A percentile compares a stretch with the other conserved stretches of the same genome.
These are phyloP conservation scores for Colletotrichum higginsianum DNA, from an alignment of 2,329 filamentous ascomycete species.

Conservation along the genomic window DNA sequence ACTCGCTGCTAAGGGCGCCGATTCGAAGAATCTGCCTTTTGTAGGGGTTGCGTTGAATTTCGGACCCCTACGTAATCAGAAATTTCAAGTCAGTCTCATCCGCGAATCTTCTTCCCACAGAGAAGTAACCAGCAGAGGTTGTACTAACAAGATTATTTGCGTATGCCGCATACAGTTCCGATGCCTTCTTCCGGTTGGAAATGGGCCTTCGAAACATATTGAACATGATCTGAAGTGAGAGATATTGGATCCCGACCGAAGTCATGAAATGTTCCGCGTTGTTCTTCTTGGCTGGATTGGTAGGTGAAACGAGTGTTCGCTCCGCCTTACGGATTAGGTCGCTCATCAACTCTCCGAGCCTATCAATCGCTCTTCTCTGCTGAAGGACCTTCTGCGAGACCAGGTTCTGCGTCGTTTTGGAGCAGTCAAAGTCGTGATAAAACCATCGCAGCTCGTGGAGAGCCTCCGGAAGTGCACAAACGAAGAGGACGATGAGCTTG, in stretches of 20 bases:
- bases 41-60: slow-evolving; percentile 24
- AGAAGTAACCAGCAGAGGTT: not conserved
- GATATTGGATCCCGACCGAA: slow-evolving; percentile 18
- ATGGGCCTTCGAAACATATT: slow-evolving; percentile 29
- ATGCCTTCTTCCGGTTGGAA: slow-evolving; percentile 17
- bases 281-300: not conserved
- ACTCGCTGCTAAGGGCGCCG: slow-evolving; percentile 25
- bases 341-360: slow-evolving; percentile 3
- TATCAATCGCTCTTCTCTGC: slow-evolving; percentile 2
- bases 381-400: not conserved
- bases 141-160: slow-evolving; percentile 22
- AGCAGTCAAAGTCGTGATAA: slow-evolving; percentile 14
- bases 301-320: slow-evolving; percentile 11
- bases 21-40: slow-evolving; percentile 27
- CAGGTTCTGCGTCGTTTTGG: not conserved
- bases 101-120: too few relatives aligned
- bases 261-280: slow-evolving; percentile 24
- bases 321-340: slow-evolving; percentile 27
- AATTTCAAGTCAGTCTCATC: too few relatives aligned
- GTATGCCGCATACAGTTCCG: slow-evolving; percentile 31
- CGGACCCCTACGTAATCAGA: slow-evolving; percentile 11
- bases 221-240: slow-evolving; percentile 29
- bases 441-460: slow-evolving; percentile 24
- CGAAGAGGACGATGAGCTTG: slow-evolving; percentile 30
- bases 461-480: slow-evolving; percentile 20